Conservation (phyloP, 441 rosid species). For the Aquilaria agallochum region DNA sequence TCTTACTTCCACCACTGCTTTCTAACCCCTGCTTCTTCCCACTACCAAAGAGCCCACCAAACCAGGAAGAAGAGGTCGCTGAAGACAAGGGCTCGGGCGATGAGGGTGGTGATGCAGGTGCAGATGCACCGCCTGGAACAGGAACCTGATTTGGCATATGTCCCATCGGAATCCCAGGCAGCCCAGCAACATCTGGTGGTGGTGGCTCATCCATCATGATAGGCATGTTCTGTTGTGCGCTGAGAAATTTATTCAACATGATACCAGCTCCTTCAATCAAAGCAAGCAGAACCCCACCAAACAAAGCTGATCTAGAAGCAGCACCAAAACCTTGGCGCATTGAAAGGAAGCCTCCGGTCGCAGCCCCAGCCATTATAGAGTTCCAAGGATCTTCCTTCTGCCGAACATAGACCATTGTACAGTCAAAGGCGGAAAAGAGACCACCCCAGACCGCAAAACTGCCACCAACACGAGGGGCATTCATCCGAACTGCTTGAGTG, state of each 20-base stretch:
- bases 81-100: constrained; percentile 12
- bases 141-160: constrained; percentile 37
- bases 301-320: constrained; percentile 42
- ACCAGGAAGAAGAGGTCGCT: constrained; percentile 34
- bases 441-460: constrained; percentile 83
- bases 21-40: constrained; percentile 34
- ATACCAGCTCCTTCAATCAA: constrained; percentile 74
- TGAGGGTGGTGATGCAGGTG: constrained; percentile 3
- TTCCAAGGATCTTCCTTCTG: constrained; percentile 88
- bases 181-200: constrained; percentile 21
- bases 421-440: constrained; percentile 65
- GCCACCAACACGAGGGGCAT: constrained; percentile 68
- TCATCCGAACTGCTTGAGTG: constrained; percentile 58
- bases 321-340: constrained; percentile 58
- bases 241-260: constrained; percentile 49
- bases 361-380: constrained; percentile 72
- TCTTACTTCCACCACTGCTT: constrained; percentile 26
- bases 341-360: constrained; percentile 65
- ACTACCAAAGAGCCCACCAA: constrained; percentile 50
- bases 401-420: constrained; percentile 59
- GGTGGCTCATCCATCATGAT: constrained; percentile 43
- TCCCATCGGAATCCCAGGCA: constrained; percentile 33
- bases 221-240: constrained; percentile 32
- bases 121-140: constrained; percentile 6
- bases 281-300: constrained; percentile 59